Base-by-base conservation (phyloP, 2,329 filamentous ascomycete species). In the Cordyceps tenuipes region DNA sequence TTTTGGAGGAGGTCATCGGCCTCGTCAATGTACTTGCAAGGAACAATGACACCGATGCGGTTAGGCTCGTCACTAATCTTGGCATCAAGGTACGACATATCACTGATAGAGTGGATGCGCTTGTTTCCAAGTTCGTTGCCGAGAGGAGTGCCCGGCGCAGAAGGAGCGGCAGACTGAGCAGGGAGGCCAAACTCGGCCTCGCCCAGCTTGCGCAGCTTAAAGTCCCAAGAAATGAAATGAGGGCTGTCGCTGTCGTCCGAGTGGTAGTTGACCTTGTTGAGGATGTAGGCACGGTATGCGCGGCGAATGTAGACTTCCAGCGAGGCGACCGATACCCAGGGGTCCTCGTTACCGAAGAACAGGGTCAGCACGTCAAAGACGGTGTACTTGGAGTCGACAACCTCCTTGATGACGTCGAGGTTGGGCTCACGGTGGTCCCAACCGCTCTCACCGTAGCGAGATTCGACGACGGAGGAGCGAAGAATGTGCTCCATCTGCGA, bases 401-500 rank as follows among this genome's bases (percentile, higher is more conserved):
- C 92, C 75, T 99, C 94, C 80, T 96, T 96, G 77, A 99, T 88
- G 64, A 96, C 81, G 23, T 95, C 89, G 58, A 96, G 79, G 75
- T 88, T 90, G 52, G 94, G 94, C 75, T 97, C 90, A 66, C 94
- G 84, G 77, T 99, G 94, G 64, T 97, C 93, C 89, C 90, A 96
- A 56, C 93, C 92, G 62, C 90, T 92, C 81, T 99, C 94, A 62
- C 94, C 94, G 70, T 99, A 99, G 66, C 90, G 87, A n/a, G 92
- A 96, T 74, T 99, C 91, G 8, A 97, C 85, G 23, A 99, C 94
- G 0, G 94, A 93, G 29, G 93, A 96, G 62, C 92, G 90, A 59
- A 99, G 82, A 65, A 99, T 99, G 75, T 97, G 93, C 79, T 97
- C 94, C 93, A 99, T 97, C 78, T 99, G 94, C 7, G 88, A 84